Evolutionary conservation across 371 early-diverging fungal genomes (phyloP), one percentile per base, ranked within the genome.

Genomic region (Basidiobolus heterosporus): DNA sequence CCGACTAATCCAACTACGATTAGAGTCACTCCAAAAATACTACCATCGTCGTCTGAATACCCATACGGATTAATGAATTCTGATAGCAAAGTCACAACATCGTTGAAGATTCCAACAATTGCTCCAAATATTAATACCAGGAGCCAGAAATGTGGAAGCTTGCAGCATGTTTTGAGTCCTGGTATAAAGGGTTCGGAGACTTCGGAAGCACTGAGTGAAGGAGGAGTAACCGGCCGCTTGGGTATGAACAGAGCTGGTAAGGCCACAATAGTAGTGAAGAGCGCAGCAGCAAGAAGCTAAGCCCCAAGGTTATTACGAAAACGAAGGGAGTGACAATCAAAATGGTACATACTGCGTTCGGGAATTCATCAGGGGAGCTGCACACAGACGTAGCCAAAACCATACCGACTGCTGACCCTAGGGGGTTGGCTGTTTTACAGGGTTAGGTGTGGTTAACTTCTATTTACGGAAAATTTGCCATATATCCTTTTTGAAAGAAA

Each of bases 61-160:
- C 77, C 80, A 53, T 71, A 79, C 13, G 82, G 82, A 14, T 56
- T 55, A 11, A 77, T 58, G 41, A 72, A 74, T 49, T 73, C 68
- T 22, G 68, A 65, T 49, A 78, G 65, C 7, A 78, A 56, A 13
- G 74, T 76, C 15, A 70, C 64, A 61, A 72, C 71, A 38, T 75
- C 69, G 45, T 74, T 73, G 52, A 75, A 78, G 43, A 75, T 58
- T 2, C 79, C 82, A 41, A 77, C 63, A 51, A 72, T 66, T 21
- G 70, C 52, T 11, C 73, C 71, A 50, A 75, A 72, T 41, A 73
- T 47, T 23, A 64, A 50, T 46, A 65, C 62, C 19, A 81, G 53
- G 36, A 76, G 60, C 44, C 69, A 51, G 60, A 75, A 81, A 51
- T 65, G 62, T 42, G 42, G 42, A 13, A 22, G 11, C 4, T 18